Evolutionary conservation across 495 filamentous ascomycete genomes (phyloP), one percentile per base, ranked within the genome.

Genomic region (Bacidia rubella): DNA sequence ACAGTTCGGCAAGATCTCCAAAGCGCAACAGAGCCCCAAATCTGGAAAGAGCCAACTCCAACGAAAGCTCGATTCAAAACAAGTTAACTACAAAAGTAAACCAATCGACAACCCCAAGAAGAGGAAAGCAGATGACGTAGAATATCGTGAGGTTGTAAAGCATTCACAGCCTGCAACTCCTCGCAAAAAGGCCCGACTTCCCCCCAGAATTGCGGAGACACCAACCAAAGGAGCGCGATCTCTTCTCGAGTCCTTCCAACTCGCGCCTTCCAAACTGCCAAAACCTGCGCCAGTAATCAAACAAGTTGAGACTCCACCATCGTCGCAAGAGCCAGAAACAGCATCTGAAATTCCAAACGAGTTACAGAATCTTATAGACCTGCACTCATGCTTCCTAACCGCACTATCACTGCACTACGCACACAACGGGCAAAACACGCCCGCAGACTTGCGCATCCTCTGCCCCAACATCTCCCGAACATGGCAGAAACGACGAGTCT

Each of bases 401-500:
- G 69, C 82, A 43, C 47, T 85, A 49, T 70, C 77, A 46, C 62
- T 83, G 11, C 80, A 83, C 51, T 60, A 63, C 54, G 79, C 78
- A 0, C 83, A 87, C 66, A 77, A 84, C 67, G 80, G 81, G 58
- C 67, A 70, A 9, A 61, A 71, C 35, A 72, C 75, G 0, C 79
- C 82, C 10, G 72, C 72, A 35, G 79, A 85, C 60, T 57, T 85
- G 25, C 69, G 70, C n/a, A 63, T 60, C 1, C 64, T 86, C 5
- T 73, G 68, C 35, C 71, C 74, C 3, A 69, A 72, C 52, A 66
- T 83, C 41, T 70, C 75, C 3, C 72, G 72, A 55, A 62, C 73
- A 39, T 86, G 81, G 81, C 72, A 76, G 39, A 79, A 77, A 63
- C 70, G 80, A 29, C 66, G 61, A 51, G 78, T 85, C 3, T 71